These are phyloP conservation scores for Aphanomyces euteiches DNA, from an alignment of 352 stramenopile species.

Conservation along the genomic window DNA sequence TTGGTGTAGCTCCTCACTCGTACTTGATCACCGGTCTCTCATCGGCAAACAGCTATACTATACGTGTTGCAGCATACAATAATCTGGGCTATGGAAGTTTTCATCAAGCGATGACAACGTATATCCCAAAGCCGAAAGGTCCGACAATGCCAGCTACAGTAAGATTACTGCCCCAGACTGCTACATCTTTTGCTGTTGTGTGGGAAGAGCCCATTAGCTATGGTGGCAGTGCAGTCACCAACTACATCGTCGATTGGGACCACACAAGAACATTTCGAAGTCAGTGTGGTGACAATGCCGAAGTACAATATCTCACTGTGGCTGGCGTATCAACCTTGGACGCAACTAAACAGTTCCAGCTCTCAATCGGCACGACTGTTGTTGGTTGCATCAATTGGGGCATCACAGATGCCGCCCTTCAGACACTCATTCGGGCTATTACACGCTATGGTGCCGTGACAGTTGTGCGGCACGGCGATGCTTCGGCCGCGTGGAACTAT, in stretches of 20 bases:
- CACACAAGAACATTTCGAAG: conserved; percentile 80
- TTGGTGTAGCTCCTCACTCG: conserved; percentile 78
- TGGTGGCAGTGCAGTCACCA: conserved; percentile 73
- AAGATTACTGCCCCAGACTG: conserved; percentile 59
- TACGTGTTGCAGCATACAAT: conserved; percentile 92
- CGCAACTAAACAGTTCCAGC: conserved; percentile 34
- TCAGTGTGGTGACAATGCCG: conserved; percentile 59
- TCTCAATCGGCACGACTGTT: conserved; percentile 31
- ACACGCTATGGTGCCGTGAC: conserved; percentile 37
- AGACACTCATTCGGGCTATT: conserved; percentile 34
- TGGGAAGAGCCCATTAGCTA: conserved; percentile 74
- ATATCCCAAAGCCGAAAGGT: conserved; percentile 41
- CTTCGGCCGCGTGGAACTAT: conserved; percentile 59
- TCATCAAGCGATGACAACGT: conserved; percentile 39
- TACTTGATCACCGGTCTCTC: conserved; percentile 78
- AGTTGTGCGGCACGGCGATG: conserved; percentile 48
- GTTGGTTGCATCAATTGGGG: conserved; percentile 49
- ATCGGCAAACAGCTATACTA: conserved; percentile 75
- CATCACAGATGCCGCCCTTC: conserved; percentile 29
- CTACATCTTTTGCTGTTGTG: conserved; percentile 45
- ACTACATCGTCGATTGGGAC: conserved; percentile 96
- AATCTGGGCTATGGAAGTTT: conserved; percentile 88
- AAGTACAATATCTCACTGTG: conserved; percentile 57
- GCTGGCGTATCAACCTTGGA: conserved; percentile 22
- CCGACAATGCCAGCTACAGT: conserved; percentile 76